phyloP scores from a whole-genome alignment of 257 asterid species.

The Eucommia ulmoides region DNA sequence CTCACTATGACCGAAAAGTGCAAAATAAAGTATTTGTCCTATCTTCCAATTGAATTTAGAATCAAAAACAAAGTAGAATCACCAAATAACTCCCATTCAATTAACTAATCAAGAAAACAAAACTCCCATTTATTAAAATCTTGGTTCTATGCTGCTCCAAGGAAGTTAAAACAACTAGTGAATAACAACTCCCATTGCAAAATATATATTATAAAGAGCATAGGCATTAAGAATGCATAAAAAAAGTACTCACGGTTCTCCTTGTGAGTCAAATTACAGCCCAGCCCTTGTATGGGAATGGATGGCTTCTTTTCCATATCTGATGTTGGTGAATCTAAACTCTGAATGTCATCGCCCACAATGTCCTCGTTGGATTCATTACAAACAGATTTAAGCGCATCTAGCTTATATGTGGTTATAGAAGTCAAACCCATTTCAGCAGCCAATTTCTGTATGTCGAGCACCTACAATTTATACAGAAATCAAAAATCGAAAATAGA shows the following conservation, averaged over 20 bases:
- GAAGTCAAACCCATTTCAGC: conserved; percentile 79
- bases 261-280: conserved; percentile 22
- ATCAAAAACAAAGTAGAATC: too few relatives aligned
- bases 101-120: too few relatives aligned
- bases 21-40: too few relatives aligned
- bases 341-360: conserved; percentile 17
- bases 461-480: conserved; percentile 40
- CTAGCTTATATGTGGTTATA: conserved; percentile 72
- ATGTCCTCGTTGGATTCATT: too few relatives aligned
- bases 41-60: too few relatives aligned
- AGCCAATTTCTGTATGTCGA: conserved; percentile 67
- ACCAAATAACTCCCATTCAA: too few relatives aligned
- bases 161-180: too few relatives aligned
- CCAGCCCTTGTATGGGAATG: conserved; percentile 17
- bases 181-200: too few relatives aligned
- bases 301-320: conserved; percentile 13
- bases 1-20: too few relatives aligned
- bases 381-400: conserved; percentile 69
- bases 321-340: conserved; percentile 12
- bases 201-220: too few relatives aligned
- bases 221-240: neutral
- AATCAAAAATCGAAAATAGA: neutral
- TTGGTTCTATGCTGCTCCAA: too few relatives aligned
- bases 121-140: too few relatives aligned
- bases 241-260: conserved; percentile 10